phyloP scores from a whole-genome alignment of 202 grass and related monocot genomes.

The Zoysia matrella region DNA sequence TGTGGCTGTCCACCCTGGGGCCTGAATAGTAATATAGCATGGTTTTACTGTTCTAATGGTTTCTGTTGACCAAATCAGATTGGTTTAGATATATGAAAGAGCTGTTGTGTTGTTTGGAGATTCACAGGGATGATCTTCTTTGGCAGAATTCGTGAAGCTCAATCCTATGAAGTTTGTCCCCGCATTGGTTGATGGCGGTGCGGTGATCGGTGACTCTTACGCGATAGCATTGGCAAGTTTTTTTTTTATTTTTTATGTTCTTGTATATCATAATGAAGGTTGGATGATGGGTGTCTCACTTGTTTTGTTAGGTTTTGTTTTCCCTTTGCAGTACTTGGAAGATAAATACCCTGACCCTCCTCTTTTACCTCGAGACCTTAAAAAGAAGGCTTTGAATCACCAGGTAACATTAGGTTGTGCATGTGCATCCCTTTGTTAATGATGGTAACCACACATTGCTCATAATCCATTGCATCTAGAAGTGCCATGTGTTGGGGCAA shows the following conservation, averaged over 20 bases:
- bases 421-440: neutral
- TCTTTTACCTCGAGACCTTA: slow-evolving; percentile 79
- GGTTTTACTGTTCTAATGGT: neutral
- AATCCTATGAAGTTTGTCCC: slow-evolving; percentile 88
- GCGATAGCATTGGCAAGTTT: slow-evolving; percentile 71
- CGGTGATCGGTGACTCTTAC: slow-evolving; percentile 66
- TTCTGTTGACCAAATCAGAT: neutral
- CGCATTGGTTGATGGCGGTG: slow-evolving; percentile 52
- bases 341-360: slow-evolving; percentile 73
- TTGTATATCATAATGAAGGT: neutral
- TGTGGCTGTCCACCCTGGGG: neutral
- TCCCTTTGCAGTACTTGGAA: slow-evolving; percentile 82
- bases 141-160: slow-evolving; percentile 71
- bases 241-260: neutral
- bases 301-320: neutral
- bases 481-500: neutral
- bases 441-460: neutral
- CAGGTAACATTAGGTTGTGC: slow-evolving; percentile 58
- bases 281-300: neutral
- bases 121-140: slow-evolving; percentile 17
- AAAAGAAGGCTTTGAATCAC: slow-evolving; percentile 83
- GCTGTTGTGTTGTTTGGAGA: neutral
- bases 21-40: neutral
- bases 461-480: neutral
- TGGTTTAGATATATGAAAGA: neutral